phyloP scores from a whole-genome alignment of 73 alveolate genomes.

The Paramecium sonneborni region DNA sequence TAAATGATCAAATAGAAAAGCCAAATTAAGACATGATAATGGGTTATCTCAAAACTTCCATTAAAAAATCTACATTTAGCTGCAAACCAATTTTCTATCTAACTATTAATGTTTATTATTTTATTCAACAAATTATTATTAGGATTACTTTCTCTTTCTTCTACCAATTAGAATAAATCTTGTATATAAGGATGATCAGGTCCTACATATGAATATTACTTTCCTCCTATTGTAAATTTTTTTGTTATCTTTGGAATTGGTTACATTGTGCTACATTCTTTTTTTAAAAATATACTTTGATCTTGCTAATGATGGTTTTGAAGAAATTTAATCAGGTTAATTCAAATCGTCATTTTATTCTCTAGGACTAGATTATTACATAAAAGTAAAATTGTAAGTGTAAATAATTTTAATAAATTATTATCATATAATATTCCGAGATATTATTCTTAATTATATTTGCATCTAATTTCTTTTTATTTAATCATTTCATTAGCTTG shows the following conservation, averaged over 20 bases:
- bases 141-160: constrained; percentile 31
- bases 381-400: neutral
- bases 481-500: neutral
- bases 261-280: neutral
- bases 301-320: neutral
- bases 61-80: neutral
- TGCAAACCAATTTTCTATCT: constrained; percentile 1
- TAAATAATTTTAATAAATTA: neutral
- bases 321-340: neutral
- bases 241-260: neutral
- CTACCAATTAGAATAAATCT: neutral
- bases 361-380: neutral
- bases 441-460: neutral
- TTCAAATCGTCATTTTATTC: neutral
- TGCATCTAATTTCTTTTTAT: neutral
- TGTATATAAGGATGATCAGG: constrained; percentile 51
- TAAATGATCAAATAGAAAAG: neutral
- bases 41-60: constrained; percentile 24
- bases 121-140: neutral
- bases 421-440: neutral
- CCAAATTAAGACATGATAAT: neutral
- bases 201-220: constrained; percentile 5
- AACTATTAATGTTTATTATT: neutral
- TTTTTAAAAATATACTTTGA: neutral
- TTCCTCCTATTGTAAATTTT: constrained; percentile 16